Evolutionary conservation across 148 eudicot genomes (phyloP).

Genomic region (Salicornia ramosissima): DNA sequence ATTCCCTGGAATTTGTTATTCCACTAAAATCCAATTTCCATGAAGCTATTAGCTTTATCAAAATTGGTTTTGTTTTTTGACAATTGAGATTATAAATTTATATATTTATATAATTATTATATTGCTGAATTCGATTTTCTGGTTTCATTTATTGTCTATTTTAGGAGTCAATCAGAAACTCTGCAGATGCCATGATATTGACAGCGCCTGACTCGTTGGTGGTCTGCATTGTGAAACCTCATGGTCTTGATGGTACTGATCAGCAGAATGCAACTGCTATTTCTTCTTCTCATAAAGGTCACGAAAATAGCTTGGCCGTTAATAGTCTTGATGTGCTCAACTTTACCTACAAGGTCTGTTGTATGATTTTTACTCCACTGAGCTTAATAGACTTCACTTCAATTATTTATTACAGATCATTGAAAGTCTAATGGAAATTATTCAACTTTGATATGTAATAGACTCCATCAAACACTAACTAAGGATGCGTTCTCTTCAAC

Average conservation of each 20-base stretch:
- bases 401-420: not conserved
- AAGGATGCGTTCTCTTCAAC: too few relatives aligned
- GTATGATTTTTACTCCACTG: conserved; percentile 18
- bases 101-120: not conserved
- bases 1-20: not conserved
- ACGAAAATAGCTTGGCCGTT: conserved; percentile 49
- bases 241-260: conserved; percentile 43
- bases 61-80: not conserved
- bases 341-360: conserved; percentile 78
- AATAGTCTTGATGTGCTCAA: conserved; percentile 80
- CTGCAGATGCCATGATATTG: conserved; percentile 78
- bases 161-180: conserved; percentile 88
- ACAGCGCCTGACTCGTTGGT: conserved; percentile 79
- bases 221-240: conserved; percentile 57
- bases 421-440: not conserved
- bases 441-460: not conserved
- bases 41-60: not conserved
- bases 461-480: not conserved
- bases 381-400: not conserved
- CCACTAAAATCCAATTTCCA: not conserved
- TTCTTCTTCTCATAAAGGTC: conserved; percentile 62
- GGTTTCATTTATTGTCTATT: conserved; percentile 14
- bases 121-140: conserved; percentile 12
- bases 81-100: not conserved
- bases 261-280: conserved; percentile 31